Percentiles rank a stretch among this genome's conserved stretches.
Conservation (phyloP, 2,329 filamentous ascomycete genomes). For the Seiridium unicorne region DNA sequence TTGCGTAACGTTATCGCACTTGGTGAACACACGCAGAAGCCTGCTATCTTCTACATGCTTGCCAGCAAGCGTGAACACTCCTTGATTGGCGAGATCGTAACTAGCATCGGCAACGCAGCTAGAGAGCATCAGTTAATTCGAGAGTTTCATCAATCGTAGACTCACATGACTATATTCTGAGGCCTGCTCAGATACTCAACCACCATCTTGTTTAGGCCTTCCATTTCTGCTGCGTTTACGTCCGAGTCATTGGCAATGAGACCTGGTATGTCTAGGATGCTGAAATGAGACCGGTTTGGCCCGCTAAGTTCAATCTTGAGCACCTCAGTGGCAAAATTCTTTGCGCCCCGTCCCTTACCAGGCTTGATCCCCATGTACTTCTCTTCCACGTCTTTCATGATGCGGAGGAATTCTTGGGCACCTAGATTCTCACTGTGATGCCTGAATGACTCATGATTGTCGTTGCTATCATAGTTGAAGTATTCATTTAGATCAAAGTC, state of each 20-base stretch:
- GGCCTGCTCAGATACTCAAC: constrained; percentile 31
- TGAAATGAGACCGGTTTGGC: constrained; percentile 33
- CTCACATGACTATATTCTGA: constrained; percentile 38
- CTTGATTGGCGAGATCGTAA: constrained; percentile 28
- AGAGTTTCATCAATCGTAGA: neutral
- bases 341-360: constrained; percentile 17
- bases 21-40: constrained; percentile 36
- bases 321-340: constrained; percentile 35
- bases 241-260: constrained; percentile 12
- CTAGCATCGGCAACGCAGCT: constrained; percentile 33
- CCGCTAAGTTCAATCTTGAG: constrained; percentile 36
- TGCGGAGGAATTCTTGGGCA: constrained; percentile 23
- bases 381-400: constrained; percentile 29
- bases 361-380: constrained; percentile 28
- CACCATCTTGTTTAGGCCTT: constrained; percentile 29
- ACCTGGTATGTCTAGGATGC: constrained; percentile 37
- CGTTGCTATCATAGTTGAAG: constrained; percentile 15
- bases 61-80: constrained; percentile 25
- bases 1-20: constrained; percentile 29
- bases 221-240: constrained; percentile 27
- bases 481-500: constrained; percentile 18
- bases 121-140: neutral
- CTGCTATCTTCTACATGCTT: constrained; percentile 24
- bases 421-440: constrained; percentile 21
- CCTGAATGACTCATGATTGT: constrained; percentile 19